Base-by-base conservation (phyloP, 106 monocot genomes). In the Allium sativum region DNA sequence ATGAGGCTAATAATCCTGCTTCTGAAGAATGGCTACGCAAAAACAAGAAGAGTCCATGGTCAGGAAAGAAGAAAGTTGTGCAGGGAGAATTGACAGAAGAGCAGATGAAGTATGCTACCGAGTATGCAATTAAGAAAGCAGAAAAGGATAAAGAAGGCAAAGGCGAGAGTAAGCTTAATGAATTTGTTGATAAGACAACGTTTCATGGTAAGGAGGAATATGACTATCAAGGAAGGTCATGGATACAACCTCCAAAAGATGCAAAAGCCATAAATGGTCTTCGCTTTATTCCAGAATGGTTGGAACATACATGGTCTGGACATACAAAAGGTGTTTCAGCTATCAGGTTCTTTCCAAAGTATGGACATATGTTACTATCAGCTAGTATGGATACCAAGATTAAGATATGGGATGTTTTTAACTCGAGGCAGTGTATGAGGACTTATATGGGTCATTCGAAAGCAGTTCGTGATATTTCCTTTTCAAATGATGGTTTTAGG, bases 381-480 rank as follows among this genome's bases (percentile, higher is more conserved):
- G 96, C 87, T 0, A 77, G 96, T 8, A 87, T 98, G 96, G 96
- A 98, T 57, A 75, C 82, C 52, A 98, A 85, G 80, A 75, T 98
- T 58, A 98, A 91, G 80, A 98, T 98, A 44, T 98, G 96, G 96
- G 96, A 98, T 67, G 96, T 98, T 45, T 76, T 82, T 66, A 85
- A 88, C 55, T 91, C 96, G 0, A 74, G 84, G 8, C 90, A 87
- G 52, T 98, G 96, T 58, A 98, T 98, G 96, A 75, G 96, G 47
- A 98, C 96, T 13, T 98, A 98, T 61, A 98, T 98, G 96, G 96
- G 96, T n/a, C 96, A 98, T 56, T 82, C 96, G 6, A 91, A 98
- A 78, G 96, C 91, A 0, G 96, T 98, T 0, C 60, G 96, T 0
- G 96, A 96, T 59, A 80, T 96, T 40, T 87, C 91, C 18, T 96